Conservation (phyloP, 1,284 basidiomycete species). For the Vanrija sp. region DNA sequence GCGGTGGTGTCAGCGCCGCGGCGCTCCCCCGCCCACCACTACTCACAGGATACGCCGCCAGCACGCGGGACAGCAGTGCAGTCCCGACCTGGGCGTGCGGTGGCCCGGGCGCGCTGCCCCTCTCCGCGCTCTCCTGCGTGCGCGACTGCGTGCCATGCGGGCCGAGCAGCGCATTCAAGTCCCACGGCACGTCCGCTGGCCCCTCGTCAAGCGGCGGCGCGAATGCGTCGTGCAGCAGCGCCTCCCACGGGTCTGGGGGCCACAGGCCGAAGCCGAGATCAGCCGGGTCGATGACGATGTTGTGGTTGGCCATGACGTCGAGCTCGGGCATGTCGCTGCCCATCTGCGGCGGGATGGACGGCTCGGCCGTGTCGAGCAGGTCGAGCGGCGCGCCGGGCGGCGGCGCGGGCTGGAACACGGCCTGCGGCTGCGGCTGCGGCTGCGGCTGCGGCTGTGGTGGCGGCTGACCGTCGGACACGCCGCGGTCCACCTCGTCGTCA, state of each 20-base stretch:
- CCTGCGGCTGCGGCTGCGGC: background rate
- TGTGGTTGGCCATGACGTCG: background rate
- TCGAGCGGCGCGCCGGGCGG: background rate
- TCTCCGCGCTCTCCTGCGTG: conserved; percentile 21
- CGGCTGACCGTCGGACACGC: background rate
- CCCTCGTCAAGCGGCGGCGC: conserved; percentile 8
- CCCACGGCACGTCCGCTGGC: conserved; percentile 14
- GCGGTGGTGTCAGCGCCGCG: background rate
- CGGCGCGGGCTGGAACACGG: background rate
- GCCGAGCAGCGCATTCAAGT: conserved; percentile 7
- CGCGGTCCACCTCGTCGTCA: conserved; percentile 4
- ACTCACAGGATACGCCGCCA: conserved; percentile 25
- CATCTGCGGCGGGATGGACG: too few relatives aligned
- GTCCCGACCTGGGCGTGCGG: conserved; percentile 1
- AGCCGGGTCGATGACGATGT: conserved; percentile 1
- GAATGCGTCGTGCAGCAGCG: conserved; percentile 16
- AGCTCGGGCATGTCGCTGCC: background rate
- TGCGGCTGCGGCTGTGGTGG: background rate
- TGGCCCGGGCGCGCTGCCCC: background rate
- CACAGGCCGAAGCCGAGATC: conserved; percentile 16
- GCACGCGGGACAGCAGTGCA: conserved; percentile 14
- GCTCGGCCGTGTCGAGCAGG: too few relatives aligned
- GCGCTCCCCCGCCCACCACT: background rate
- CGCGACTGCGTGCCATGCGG: conserved; percentile 4
- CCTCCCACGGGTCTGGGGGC: conserved; percentile 23